Evolutionary conservation across 441 rosid species (phyloP), one percentile per base, ranked within the genome.

Genomic region (Aquilaria agallochum): DNA sequence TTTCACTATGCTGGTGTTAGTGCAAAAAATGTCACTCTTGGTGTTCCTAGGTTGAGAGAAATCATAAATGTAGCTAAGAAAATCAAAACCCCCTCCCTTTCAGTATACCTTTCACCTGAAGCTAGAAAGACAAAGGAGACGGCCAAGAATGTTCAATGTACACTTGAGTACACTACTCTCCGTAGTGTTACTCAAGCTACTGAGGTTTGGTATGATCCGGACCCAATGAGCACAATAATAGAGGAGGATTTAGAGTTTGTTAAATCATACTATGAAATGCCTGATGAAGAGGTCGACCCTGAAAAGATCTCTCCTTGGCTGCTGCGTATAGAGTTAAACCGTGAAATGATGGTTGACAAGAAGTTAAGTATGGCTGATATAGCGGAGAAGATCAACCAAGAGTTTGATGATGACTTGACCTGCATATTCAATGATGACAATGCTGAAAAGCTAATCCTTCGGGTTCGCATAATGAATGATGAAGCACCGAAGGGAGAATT

Each of bases 1-100:
- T 95, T 92, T 74, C 99, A 95, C 66, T 95, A 88, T 60, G 99
- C 99, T 81, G 99, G 99, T 88, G 99, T 95, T 47, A 95, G 99
- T 83, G 99, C 99, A n/a, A 95, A 95, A 82, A 95, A 95, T 63
- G 99, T 95, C 50, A 95, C 99, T 50, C 95, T 95, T 20, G 99
- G 99, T 78, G 99, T 95, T 58, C 98, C 99, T 20, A 76, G 98
- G 90, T 72, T 95, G 82, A 85, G 98, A 65, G 98, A 95, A 68
- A 95, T 95, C 68, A 95, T 95, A 47, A 95, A 95, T 33, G 98
- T 95, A 11, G 98, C 99, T 49, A 95, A 95, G 76, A 90, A 92
- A 63, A 95, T 95, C 46, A 92, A 92, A 74, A 95, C 99, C n/a
- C 99, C 99, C 48, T 95, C 99, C 20, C 89, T 95, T 51, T 85